These are phyloP conservation scores for Zea luxurians DNA, from an alignment of 176 grass and related monocot genomes.

Conservation along the genomic window DNA sequence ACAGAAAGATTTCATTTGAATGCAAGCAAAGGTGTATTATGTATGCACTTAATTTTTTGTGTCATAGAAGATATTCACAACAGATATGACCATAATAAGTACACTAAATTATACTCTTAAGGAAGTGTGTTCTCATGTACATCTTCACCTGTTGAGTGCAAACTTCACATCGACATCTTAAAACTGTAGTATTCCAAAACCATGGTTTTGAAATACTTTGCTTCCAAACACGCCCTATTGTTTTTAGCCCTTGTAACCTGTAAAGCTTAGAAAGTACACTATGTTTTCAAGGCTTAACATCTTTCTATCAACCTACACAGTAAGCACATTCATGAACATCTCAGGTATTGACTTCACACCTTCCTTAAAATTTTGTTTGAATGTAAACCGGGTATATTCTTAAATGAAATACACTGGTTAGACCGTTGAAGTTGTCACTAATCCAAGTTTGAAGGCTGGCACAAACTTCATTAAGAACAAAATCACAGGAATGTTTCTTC, in stretches of 20 bases:
- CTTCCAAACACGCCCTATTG: no score
- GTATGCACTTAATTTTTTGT: neutral
- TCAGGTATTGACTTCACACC: slow-evolving; percentile 23
- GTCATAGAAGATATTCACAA: neutral
- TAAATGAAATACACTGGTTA: slow-evolving; percentile 8
- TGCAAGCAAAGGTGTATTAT: neutral
- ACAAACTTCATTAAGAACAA: neutral
- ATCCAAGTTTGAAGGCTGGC: neutral
- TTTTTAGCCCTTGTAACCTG: slow-evolving; percentile 14
- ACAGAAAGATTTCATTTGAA: slow-evolving; percentile 10
- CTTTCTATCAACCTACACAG: neutral
- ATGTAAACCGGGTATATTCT: neutral
- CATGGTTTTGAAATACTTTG: no score
- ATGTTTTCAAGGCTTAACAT: neutral
- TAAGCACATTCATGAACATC: slow-evolving; percentile 10
- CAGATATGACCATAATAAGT: neutral
- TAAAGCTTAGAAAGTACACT: neutral
- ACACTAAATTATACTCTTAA: neutral
- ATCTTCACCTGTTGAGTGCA: neutral
- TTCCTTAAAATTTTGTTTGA: neutral
- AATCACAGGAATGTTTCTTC: neutral
- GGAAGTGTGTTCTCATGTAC: neutral
- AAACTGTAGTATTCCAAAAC: no score
- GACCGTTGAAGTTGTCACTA: neutral
- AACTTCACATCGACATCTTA: neutral